Evolutionary conservation across 1,139 yeast genomes (phyloP).

Genomic region (Casaregolazyma lundiana): DNA sequence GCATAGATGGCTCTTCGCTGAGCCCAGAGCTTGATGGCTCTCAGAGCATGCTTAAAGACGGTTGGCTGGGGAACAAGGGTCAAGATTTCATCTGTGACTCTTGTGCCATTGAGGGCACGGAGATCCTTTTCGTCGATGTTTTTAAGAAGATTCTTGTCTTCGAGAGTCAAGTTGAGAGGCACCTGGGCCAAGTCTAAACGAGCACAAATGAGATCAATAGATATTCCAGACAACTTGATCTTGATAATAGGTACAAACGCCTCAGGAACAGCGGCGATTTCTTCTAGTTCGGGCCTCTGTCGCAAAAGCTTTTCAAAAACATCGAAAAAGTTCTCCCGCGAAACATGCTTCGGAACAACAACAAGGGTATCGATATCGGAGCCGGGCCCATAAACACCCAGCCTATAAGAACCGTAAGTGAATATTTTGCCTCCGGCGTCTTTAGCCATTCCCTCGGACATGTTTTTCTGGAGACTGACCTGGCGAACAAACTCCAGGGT

Average conservation of each 20-base stretch:
- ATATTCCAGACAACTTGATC: constrained; percentile 79
- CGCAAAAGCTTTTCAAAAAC: constrained; percentile 68
- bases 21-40: constrained; percentile 96
- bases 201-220: constrained; percentile 87
- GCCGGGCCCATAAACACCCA: constrained; percentile 98
- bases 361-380: constrained; percentile 95
- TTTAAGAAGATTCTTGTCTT: constrained; percentile 76
- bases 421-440: constrained; percentile 98
- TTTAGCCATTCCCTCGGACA: constrained; percentile 95
- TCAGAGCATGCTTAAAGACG: constrained; percentile 84
- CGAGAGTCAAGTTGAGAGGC: constrained; percentile 65
- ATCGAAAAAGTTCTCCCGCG: constrained; percentile 79
- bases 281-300: constrained; percentile 74
- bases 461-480: constrained; percentile 75
- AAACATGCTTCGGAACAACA: constrained; percentile 95
- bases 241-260: constrained; percentile 95
- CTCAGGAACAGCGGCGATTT: constrained; percentile 89
- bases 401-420: constrained; percentile 88
- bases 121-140: constrained; percentile 88
- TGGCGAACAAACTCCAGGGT: constrained; percentile 75
- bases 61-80: constrained; percentile 87
- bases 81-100: constrained; percentile 94
- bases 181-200: constrained; percentile 75
- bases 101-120: constrained; percentile 87
- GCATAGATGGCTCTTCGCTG: constrained; percentile 91